These are phyloP conservation scores for Populus deltoides DNA, from an alignment of 345 rosid genomes.

Conservation along the genomic window DNA sequence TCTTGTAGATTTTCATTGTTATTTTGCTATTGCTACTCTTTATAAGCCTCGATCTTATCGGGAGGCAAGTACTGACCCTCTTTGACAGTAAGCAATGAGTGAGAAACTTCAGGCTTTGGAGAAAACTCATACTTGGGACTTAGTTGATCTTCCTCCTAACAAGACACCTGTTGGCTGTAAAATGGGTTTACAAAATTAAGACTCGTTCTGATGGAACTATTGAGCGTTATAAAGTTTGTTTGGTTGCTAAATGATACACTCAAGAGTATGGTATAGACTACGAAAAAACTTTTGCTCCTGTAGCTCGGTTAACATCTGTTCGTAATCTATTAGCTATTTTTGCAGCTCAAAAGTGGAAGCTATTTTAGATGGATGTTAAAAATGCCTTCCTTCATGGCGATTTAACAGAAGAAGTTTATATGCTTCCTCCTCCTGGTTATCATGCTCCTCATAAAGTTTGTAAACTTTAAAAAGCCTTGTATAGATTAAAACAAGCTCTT, in stretches of 20 bases:
- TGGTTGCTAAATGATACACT: neutral
- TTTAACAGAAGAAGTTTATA: neutral
- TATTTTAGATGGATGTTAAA: neutral
- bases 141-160: neutral
- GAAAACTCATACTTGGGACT: slow-evolving; percentile 9
- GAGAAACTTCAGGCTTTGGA: neutral
- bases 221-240: neutral
- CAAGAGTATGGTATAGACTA: neutral
- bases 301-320: neutral
- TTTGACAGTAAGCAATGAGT: neutral
- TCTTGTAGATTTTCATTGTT: neutral
- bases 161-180: neutral
- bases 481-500: neutral
- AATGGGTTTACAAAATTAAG: neutral
- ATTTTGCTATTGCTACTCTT: neutral
- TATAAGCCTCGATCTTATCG: neutral
- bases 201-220: neutral
- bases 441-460: neutral
- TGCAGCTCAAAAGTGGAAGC: neutral
- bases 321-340: neutral
- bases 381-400: neutral
- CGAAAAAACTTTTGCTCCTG: neutral
- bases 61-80: neutral
- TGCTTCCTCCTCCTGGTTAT: neutral
- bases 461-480: neutral